These are phyloP conservation scores for Parasarocladium wereldwijsianum DNA, from an alignment of 2,329 filamentous ascomycete species.

Conservation along the genomic window DNA sequence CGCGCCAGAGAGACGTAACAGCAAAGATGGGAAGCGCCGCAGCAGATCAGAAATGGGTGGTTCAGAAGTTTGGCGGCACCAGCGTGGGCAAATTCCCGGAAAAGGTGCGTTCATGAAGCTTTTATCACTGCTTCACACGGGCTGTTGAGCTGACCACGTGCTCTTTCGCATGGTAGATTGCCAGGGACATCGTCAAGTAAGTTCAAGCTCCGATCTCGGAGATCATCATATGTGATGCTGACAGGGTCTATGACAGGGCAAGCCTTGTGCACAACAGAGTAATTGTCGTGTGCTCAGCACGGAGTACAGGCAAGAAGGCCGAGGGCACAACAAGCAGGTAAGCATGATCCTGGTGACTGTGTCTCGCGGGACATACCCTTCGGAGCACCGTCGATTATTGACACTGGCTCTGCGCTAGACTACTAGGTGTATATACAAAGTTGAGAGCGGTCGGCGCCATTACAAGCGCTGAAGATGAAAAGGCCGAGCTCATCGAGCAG, in stretches of 20 bases:
- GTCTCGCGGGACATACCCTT: neutral
- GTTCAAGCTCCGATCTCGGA: conserved; percentile 5
- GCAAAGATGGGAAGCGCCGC: conserved; percentile 1
- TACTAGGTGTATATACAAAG: conserved; percentile 45
- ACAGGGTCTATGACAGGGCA: conserved; percentile 12
- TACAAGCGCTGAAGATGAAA: conserved; percentile 35
- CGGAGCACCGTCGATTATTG: neutral
- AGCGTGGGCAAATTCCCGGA: conserved; percentile 87
- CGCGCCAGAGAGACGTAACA: conserved; percentile 1
- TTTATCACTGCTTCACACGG: neutral
- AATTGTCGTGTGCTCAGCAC: conserved; percentile 87
- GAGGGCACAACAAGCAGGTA: conserved; percentile 92
- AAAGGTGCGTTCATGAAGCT: conserved; percentile 30
- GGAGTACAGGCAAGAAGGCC: conserved; percentile 86
- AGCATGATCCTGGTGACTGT: conserved; percentile 17
- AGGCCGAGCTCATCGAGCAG: conserved; percentile 40
- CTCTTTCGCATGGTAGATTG: conserved; percentile 19
- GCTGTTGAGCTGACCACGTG: no score
- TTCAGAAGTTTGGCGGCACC: conserved; percentile 92
- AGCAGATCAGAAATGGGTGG: conserved; percentile 51
- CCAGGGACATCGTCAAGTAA: conserved; percentile 27
- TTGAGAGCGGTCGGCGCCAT: conserved; percentile 38
- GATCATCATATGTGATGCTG: neutral
- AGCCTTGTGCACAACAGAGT: conserved; percentile 56
- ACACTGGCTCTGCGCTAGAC: conserved; percentile 17